Evolutionary conservation across 2,329 filamentous ascomycete species (phyloP).

Genomic region (Sporothrix variecibatus): DNA sequence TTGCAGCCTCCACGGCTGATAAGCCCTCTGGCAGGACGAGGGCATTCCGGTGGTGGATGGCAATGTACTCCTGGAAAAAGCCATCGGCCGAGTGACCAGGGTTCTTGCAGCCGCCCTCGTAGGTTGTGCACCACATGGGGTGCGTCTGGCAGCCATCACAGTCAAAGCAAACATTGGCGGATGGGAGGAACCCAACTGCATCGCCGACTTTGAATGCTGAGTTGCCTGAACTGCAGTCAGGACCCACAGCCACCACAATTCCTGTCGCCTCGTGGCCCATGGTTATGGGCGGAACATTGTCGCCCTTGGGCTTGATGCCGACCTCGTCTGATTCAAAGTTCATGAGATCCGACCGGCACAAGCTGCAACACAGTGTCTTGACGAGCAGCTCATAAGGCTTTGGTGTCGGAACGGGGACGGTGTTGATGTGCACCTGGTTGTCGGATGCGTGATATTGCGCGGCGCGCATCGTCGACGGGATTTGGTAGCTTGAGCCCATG

Average conservation of each 20-base stretch:
- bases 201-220: constrained; percentile 57
- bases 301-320: constrained; percentile 20
- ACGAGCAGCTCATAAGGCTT: constrained; percentile 21
- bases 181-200: constrained; percentile 46
- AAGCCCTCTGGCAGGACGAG: constrained; percentile 34
- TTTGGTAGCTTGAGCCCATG: constrained; percentile 7
- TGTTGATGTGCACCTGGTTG: constrained; percentile 20
- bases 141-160: constrained; percentile 33
- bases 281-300: constrained; percentile 28
- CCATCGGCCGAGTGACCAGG: constrained; percentile 34
- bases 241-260: constrained; percentile 42
- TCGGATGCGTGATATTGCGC: constrained; percentile 16
- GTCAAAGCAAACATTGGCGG: constrained; percentile 33
- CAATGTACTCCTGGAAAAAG: constrained; percentile 37
- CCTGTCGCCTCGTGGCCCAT: constrained; percentile 67
- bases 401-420: constrained; percentile 7
- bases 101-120: constrained; percentile 31
- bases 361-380: constrained; percentile 22
- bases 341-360: constrained; percentile 24
- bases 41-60: constrained; percentile 34
- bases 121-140: constrained; percentile 34
- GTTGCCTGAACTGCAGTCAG: constrained; percentile 41
- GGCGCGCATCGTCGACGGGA: constrained; percentile 18
- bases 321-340: constrained; percentile 24
- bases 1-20: constrained; percentile 33